Evolutionary conservation across 495 filamentous ascomycete species (phyloP).

Genomic region (Thermochaetoides thermophila): DNA sequence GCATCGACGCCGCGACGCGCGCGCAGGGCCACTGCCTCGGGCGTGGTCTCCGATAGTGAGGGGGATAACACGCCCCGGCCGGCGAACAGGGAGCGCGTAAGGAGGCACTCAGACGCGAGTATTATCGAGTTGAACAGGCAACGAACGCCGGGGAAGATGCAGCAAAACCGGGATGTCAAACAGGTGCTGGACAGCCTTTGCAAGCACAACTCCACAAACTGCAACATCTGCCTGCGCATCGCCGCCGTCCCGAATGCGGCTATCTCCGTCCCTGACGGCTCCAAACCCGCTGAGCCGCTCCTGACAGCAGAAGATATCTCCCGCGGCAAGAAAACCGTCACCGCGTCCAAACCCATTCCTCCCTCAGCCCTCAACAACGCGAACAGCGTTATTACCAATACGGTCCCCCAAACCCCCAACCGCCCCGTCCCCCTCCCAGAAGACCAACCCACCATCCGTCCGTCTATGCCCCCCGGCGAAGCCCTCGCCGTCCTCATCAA

Average conservation of each 20-base stretch:
- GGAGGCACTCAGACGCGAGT: no score
- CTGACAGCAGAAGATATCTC: conserved; percentile 17
- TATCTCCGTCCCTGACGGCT: conserved; percentile 4
- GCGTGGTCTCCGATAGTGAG: no score
- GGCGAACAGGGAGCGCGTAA: no score
- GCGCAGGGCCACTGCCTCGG: conserved; percentile 20
- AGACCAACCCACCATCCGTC: conserved; percentile 62
- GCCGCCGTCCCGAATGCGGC: conserved; percentile 3
- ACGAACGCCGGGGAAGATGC: neutral
- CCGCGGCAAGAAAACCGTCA: conserved; percentile 39
- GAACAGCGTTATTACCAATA: conserved; percentile 58
- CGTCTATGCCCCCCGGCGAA: conserved; percentile 54
- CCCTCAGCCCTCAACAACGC: no score
- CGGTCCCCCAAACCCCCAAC: conserved; percentile 18
- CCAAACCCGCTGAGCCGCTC: conserved; percentile 3
- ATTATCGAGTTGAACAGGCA: conserved; percentile 24
- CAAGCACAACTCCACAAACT: conserved; percentile 54
- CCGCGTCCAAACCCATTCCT: conserved; percentile 51
- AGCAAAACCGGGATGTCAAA: conserved; percentile 33
- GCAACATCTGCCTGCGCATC: conserved; percentile 56
- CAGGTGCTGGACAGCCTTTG: conserved; percentile 44
- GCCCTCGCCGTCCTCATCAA: conserved; percentile 74
- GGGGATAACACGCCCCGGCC: no score
- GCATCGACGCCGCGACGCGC: conserved; percentile 13
- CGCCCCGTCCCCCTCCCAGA: neutral